Conservation (phyloP, 1,139 yeast species). For the Diutina pseudorugosa region DNA sequence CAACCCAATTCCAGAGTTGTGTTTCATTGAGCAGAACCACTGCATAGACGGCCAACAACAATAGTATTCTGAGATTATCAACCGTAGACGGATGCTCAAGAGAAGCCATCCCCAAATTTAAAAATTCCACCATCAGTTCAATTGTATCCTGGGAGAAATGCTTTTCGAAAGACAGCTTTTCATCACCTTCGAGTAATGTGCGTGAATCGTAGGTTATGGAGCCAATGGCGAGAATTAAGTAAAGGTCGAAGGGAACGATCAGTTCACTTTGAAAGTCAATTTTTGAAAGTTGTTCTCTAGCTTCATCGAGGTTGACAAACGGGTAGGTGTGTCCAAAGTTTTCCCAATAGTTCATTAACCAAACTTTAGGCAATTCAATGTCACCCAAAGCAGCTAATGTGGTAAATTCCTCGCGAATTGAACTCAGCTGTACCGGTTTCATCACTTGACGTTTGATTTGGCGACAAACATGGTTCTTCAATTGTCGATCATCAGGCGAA, state of each 20-base stretch:
- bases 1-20: conserved; percentile 25
- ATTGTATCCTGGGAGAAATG: conserved; percentile 12
- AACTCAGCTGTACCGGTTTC: background rate
- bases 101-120: conserved; percentile 15
- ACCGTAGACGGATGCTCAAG: conserved; percentile 13
- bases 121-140: conserved; percentile 22
- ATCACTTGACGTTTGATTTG: background rate
- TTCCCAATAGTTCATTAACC: conserved; percentile 24
- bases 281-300: conserved; percentile 13
- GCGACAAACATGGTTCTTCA: background rate
- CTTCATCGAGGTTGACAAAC: conserved; percentile 16
- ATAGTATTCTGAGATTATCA: conserved; percentile 11
- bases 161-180: background rate
- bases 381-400: conserved; percentile 21
- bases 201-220: conserved; percentile 24
- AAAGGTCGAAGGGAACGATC: conserved; percentile 25
- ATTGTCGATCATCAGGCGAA: background rate
- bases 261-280: conserved; percentile 24
- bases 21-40: conserved; percentile 17
- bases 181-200: conserved; percentile 4
- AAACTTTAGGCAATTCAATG: conserved; percentile 18
- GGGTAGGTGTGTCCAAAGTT: conserved; percentile 27
- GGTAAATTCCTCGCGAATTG: conserved; percentile 21
- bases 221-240: conserved; percentile 28
- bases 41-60: conserved; percentile 22